Evolutionary conservation across 345 rosid genomes (phyloP).

Genomic region (Anacardium occidentale): DNA sequence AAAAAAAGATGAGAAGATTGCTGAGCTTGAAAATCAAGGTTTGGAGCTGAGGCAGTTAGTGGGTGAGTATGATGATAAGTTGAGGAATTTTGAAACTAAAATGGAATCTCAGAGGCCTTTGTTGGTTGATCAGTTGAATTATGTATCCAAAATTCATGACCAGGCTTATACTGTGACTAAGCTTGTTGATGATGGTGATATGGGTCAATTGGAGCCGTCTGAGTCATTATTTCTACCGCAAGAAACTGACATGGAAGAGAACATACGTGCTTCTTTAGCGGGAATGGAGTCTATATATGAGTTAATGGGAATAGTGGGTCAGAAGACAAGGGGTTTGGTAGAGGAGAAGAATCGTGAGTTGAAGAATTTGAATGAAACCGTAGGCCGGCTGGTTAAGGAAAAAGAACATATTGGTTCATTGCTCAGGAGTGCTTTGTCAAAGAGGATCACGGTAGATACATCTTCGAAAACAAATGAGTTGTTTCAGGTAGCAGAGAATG

Average conservation of each 20-base stretch:
- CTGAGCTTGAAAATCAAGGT: constrained; percentile 56
- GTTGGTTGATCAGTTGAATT: constrained; percentile 78
- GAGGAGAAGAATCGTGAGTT: constrained; percentile 64
- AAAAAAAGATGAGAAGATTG: constrained; percentile 58
- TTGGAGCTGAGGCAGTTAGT: constrained; percentile 59
- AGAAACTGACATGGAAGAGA: constrained; percentile 80
- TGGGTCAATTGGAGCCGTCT: constrained; percentile 67
- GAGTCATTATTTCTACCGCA: constrained; percentile 87
- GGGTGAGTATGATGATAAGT: constrained; percentile 73
- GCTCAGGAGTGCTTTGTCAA: constrained; percentile 85
- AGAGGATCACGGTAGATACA: constrained; percentile 52
- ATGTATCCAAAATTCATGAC: constrained; percentile 75
- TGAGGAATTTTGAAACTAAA: constrained; percentile 56
- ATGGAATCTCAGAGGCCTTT: constrained; percentile 70
- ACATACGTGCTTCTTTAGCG: constrained; percentile 79
- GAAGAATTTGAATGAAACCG: constrained; percentile 68
- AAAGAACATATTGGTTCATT: constrained; percentile 86
- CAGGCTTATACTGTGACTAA: constrained; percentile 55
- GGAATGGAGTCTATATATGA: constrained; percentile 89
- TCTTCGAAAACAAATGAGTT: constrained; percentile 60
- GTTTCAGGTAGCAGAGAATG: constrained; percentile 86
- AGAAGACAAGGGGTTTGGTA: constrained; percentile 56
- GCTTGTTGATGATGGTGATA: constrained; percentile 56
- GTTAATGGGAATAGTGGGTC: constrained; percentile 57
- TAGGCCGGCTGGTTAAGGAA: constrained; percentile 68